A percentile compares a stretch with the other conserved stretches of the same genome.
phyloP scores from a whole-genome alignment of 805 yeast species.

The Saturnispora mendoncae region DNA sequence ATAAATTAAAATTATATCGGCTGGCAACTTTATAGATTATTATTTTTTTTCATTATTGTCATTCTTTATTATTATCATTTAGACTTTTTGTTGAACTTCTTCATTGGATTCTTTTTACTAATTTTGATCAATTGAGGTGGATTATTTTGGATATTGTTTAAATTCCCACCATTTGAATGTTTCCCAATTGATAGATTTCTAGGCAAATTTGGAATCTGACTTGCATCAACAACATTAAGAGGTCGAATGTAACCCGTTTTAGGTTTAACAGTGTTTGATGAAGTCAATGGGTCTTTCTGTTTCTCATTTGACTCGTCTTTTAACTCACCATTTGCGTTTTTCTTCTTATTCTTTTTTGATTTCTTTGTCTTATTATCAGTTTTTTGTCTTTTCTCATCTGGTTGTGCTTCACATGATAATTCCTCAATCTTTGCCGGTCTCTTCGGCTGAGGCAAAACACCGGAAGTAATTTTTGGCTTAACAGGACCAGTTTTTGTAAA shows the following conservation, averaged over 20 bases:
- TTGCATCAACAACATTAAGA: slow-evolving; percentile 3
- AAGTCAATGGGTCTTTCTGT: background rate
- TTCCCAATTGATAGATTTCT: background rate
- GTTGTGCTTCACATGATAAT: background rate
- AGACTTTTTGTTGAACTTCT: slow-evolving; percentile 1
- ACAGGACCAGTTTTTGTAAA: slow-evolving; percentile 16
- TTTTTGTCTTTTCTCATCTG: slow-evolving; percentile 1
- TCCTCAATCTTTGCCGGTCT: slow-evolving; percentile 2
- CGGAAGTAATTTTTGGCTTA: slow-evolving; percentile 1
- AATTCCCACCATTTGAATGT: background rate
- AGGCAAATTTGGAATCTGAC: slow-evolving; percentile 5
- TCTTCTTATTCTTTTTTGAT: background rate
- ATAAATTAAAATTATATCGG: background rate
- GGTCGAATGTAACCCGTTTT: slow-evolving; percentile 7
- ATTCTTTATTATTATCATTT: background rate
- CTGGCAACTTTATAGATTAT: background rate
- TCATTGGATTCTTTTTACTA: slow-evolving; percentile 11
- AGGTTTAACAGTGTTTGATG: background rate
- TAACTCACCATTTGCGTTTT: background rate
- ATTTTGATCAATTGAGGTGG: slow-evolving; percentile 11
- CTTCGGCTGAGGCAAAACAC: slow-evolving; percentile 9
- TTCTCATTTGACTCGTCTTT: background rate
- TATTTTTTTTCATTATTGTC: background rate
- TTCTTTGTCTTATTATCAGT: background rate
- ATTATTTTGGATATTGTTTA: slow-evolving; percentile 2